Evolutionary conservation across 176 grass and related monocot species (phyloP).

Genomic region (Triticum monococcum): DNA sequence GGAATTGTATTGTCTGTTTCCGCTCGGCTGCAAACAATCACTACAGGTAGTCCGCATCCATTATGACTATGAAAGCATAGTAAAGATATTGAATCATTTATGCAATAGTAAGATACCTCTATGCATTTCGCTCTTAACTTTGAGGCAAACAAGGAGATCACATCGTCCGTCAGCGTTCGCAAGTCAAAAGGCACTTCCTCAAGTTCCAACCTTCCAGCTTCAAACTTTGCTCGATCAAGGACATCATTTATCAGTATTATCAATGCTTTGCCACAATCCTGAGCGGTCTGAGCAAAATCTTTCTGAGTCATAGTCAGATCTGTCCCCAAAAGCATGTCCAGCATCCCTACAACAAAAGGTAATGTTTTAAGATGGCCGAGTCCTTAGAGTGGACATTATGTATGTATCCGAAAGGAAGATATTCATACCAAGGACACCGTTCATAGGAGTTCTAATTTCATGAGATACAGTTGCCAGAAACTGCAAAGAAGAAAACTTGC

Average conservation of each 20-base stretch:
- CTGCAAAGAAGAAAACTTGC: conserved; percentile 44
- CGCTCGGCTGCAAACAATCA: conserved; percentile 8
- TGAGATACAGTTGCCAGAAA: conserved; percentile 98
- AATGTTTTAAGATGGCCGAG: conserved; percentile 6
- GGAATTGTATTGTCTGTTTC: conserved; percentile 3
- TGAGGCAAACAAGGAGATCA: conserved; percentile 95
- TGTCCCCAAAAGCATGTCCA: conserved; percentile 91
- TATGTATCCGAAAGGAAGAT: conserved; percentile 7
- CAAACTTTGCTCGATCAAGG: conserved; percentile 94
- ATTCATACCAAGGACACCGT: conserved; percentile 81
- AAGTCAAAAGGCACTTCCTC: conserved; percentile 84
- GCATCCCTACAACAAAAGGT: conserved; percentile 63
- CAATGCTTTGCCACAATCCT: conserved; percentile 80
- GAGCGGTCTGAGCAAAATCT: conserved; percentile 86
- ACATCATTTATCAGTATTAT: conserved; percentile 97
- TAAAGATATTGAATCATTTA: neutral
- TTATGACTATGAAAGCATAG: neutral
- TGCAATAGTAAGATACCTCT: conserved; percentile 55
- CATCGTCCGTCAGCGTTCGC: conserved; percentile 78
- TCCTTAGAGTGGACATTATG: neutral
- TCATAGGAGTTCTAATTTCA: conserved; percentile 99
- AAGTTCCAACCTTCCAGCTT: conserved; percentile 92
- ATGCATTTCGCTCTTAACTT: conserved; percentile 93
- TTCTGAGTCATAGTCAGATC: conserved; percentile 84
- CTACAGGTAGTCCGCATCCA: neutral